Evolutionary conservation across 768 basidiomycete genomes (phyloP).

Genomic region (Xanthoconium stramineum): DNA sequence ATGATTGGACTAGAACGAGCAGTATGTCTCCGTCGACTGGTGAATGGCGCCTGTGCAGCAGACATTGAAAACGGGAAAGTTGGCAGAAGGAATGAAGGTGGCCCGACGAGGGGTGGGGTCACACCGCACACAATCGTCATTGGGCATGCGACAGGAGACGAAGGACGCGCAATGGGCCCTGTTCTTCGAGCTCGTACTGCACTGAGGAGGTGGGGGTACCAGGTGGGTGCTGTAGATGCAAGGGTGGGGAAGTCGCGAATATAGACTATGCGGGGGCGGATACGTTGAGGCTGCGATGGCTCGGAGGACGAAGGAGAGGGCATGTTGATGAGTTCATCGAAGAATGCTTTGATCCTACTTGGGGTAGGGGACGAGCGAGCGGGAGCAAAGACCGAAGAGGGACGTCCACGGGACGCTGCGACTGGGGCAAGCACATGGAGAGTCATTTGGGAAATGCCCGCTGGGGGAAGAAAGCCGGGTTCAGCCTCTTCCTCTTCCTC

Average conservation of each 20-base stretch:
- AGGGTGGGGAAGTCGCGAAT: conserved; percentile 80
- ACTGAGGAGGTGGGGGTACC: conserved; percentile 79
- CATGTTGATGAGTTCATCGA: conserved; percentile 74
- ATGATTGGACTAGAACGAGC: conserved; percentile 21
- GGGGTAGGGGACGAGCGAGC: conserved; percentile 45
- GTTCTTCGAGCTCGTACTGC: conserved; percentile 76
- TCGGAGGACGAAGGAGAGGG: conserved; percentile 33
- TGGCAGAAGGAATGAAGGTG: conserved; percentile 25
- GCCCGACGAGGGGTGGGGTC: conserved; percentile 68
- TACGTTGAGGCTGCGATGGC: conserved; percentile 20
- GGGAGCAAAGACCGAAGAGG: conserved; percentile 34
- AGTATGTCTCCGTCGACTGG: conserved; percentile 13
- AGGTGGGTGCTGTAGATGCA: conserved; percentile 63
- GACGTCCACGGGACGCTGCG: conserved; percentile 33
- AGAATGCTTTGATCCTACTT: conserved; percentile 65
- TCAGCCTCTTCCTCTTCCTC: conserved; percentile 50
- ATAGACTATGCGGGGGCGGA: conserved; percentile 72
- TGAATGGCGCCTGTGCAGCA: conserved; percentile 11
- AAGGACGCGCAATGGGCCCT: conserved; percentile 56
- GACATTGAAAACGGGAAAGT: conserved; percentile 13
- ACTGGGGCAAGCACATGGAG: conserved; percentile 42
- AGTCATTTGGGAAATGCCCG: conserved; percentile 40
- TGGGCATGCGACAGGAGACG: conserved; percentile 62
- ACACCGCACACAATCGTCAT: conserved; percentile 88
- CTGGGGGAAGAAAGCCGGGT: conserved; percentile 39